Evolutionary conservation across 352 stramenopile genomes (phyloP).

Genomic region (Halophytophthora polymorphica): DNA sequence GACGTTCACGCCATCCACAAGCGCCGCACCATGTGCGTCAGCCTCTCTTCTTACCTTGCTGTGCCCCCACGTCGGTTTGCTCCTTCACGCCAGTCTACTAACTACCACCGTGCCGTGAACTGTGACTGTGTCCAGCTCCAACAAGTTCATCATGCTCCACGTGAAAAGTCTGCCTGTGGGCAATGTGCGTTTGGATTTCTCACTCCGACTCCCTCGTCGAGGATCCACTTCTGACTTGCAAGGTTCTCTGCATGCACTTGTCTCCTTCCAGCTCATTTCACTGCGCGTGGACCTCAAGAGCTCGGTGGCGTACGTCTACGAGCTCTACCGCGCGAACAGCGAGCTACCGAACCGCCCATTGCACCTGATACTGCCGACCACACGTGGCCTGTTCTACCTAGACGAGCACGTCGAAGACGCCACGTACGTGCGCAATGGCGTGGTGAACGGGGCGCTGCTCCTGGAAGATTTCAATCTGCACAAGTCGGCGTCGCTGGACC

Average conservation of each 20-base stretch:
- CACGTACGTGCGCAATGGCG: conserved; percentile 55
- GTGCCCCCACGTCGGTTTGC: neutral
- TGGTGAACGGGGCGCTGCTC: conserved; percentile 63
- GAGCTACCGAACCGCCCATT: conserved; percentile 57
- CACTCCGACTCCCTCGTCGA: neutral
- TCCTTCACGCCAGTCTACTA: conserved; percentile 1
- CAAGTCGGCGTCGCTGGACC: conserved; percentile 5
- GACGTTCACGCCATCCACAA: conserved; percentile 53
- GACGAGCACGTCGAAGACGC: conserved; percentile 58
- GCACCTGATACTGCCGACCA: conserved; percentile 67
- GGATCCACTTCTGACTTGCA: neutral
- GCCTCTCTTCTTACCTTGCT: neutral
- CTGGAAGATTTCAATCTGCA: conserved; percentile 71
- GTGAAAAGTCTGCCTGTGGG: conserved; percentile 79
- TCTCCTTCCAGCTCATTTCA: conserved; percentile 40
- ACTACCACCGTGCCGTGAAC: neutral
- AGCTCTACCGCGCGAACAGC: conserved; percentile 65
- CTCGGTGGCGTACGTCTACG: conserved; percentile 67
- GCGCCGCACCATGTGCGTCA: conserved; percentile 52
- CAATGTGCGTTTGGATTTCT: conserved; percentile 33
- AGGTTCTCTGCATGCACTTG: conserved; percentile 1
- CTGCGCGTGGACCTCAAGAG: conserved; percentile 53
- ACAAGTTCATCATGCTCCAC: conserved; percentile 59
- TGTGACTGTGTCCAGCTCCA: conserved; percentile 24
- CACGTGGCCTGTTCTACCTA: conserved; percentile 63